A percentile compares a stretch with the other conserved stretches of the same genome.
Conservation (phyloP, 768 basidiomycete species). For the Coprinopsis marcescibilis region DNA sequence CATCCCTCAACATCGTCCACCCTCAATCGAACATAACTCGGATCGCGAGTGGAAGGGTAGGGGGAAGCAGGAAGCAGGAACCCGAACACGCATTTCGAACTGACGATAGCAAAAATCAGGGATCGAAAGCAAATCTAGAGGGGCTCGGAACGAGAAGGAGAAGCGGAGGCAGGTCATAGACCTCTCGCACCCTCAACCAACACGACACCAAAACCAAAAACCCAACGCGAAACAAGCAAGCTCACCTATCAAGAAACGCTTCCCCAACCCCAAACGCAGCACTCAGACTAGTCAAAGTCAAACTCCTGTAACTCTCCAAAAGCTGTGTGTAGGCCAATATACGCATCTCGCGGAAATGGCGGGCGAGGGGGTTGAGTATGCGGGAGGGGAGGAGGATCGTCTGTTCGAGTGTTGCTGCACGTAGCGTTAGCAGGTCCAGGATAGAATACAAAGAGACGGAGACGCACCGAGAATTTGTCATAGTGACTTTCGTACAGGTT, state of each 20-base stretch:
- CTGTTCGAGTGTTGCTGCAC: constrained; percentile 80
- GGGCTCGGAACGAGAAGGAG: no score
- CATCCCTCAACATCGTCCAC: no score
- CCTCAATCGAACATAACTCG: no score
- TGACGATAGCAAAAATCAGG: no score
- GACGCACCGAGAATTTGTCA: constrained; percentile 75
- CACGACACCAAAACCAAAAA: background rate
- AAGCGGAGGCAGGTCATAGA: background rate
- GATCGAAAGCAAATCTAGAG: no score
- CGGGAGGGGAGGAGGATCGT: constrained; percentile 83
- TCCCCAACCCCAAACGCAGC: constrained; percentile 86
- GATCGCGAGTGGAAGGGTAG: no score
- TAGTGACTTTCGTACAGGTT: constrained; percentile 93
- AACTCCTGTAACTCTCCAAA: constrained; percentile 83
- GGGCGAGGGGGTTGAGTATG: constrained; percentile 77
- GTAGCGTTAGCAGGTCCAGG: background rate
- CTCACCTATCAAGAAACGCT: constrained; percentile 82
- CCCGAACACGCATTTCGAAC: no score
- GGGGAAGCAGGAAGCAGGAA: no score
- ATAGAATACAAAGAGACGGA: background rate
- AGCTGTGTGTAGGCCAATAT: constrained; percentile 90
- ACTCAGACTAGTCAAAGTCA: constrained; percentile 83
- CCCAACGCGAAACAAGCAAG: constrained; percentile 13
- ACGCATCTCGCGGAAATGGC: constrained; percentile 94
- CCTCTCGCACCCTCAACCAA: background rate